A percentile compares a stretch with the other conserved stretches of the same genome.
Conservation (phyloP, 352 stramenopile species). For the Phytophthora multivora region DNA sequence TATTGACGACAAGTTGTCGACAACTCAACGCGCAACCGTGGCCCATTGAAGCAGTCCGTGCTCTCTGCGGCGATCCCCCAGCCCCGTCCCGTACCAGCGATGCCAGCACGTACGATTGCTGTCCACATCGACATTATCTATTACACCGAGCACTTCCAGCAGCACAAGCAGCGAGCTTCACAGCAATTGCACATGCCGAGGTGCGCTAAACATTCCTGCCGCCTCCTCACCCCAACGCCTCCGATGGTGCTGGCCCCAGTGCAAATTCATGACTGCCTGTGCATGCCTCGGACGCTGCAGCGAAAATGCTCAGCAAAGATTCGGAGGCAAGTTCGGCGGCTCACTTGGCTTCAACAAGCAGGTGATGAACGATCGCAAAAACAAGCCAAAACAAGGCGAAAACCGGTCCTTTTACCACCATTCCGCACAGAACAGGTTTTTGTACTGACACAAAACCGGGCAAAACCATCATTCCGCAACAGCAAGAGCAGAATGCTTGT, state of each 20-base stretch:
- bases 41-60: background rate
- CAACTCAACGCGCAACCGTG: constrained; percentile 7
- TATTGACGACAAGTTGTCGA: constrained; percentile 3
- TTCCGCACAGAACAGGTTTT: constrained; percentile 2
- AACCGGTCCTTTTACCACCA: constrained; percentile 24
- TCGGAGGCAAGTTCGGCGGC: background rate
- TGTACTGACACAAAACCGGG: constrained; percentile 6
- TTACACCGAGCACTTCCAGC: background rate
- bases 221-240: too few species aligned
- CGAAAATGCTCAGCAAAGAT: background rate
- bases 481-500: too few species aligned
- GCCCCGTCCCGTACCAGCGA: constrained; percentile 2
- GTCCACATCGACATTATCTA: background rate
- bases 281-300: background rate
- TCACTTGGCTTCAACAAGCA: constrained; percentile 24
- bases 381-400: constrained; percentile 4
- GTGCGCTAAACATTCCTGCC: background rate
- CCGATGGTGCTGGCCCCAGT: background rate
- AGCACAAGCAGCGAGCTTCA: background rate
- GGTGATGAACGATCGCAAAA: constrained; percentile 12
- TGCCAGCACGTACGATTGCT: constrained; percentile 13
- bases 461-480: background rate
- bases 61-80: constrained; percentile 27
- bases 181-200: background rate
- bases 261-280: constrained; percentile 25